Percentiles rank a stretch among this genome's conserved stretches.
phyloP scores from a whole-genome alignment of 208 protist species.

The Trypanosoma mega region DNA sequence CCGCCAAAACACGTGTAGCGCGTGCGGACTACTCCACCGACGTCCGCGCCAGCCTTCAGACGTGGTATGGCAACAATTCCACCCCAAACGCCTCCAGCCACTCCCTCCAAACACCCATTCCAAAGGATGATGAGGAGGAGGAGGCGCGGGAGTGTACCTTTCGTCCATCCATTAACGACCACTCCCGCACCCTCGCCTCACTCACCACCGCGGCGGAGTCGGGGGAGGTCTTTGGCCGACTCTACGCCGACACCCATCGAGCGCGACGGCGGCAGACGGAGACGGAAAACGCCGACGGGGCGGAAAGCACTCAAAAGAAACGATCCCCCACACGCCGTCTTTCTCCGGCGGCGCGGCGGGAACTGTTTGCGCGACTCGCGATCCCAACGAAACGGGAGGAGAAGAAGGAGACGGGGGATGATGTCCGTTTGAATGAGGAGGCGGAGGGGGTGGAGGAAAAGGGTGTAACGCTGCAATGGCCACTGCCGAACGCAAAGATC shows the following conservation, averaged over 20 bases:
- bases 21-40: too few relatives aligned
- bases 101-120: too few relatives aligned
- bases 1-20: too few relatives aligned
- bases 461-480: too few relatives aligned
- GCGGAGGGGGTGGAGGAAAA: slow-evolving; percentile 16
- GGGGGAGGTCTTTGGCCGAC: slow-evolving; percentile 43
- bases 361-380: slow-evolving; percentile 59
- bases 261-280: slow-evolving; percentile 7
- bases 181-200: background rate
- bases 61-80: too few relatives aligned
- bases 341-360: too few relatives aligned
- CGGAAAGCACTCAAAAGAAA: too few relatives aligned
- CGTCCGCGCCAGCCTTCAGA: too few relatives aligned
- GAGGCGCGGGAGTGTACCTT: slow-evolving; percentile 34
- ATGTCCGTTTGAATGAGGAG: slow-evolving; percentile 30
- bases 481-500: too few relatives aligned
- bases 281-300: too few relatives aligned
- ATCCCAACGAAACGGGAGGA: slow-evolving; percentile 40
- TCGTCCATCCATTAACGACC: slow-evolving; percentile 29
- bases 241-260: slow-evolving; percentile 62
- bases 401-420: slow-evolving; percentile 33
- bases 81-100: too few relatives aligned
- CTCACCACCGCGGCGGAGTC: background rate
- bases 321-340: too few relatives aligned
- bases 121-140: slow-evolving; percentile 11